These are phyloP conservation scores for Excoecaria agallocha DNA, from an alignment of 345 rosid genomes.

Conservation along the genomic window DNA sequence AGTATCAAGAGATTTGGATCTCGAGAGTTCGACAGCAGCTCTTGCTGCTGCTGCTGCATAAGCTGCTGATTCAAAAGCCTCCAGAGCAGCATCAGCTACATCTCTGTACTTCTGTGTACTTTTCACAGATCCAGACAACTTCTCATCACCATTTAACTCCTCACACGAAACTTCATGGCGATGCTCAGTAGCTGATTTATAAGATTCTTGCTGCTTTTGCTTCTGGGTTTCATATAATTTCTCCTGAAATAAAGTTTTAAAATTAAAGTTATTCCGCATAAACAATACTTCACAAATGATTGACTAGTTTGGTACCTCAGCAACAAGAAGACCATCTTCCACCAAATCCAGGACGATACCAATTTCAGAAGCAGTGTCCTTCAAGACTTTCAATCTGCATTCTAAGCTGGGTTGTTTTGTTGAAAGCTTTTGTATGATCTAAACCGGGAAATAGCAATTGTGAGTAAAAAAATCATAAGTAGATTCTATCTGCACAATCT, in stretches of 20 bases:
- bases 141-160: conserved; percentile 13
- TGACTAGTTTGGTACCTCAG: conserved; percentile 17
- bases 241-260: conserved; percentile 22
- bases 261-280: not conserved
- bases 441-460: not conserved
- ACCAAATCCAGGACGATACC: conserved; percentile 33
- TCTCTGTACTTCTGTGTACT: conserved; percentile 28
- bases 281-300: not conserved
- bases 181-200: not conserved
- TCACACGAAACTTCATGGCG: conserved; percentile 3
- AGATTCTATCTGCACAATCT: not conserved
- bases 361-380: conserved; percentile 37
- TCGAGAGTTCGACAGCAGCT: conserved; percentile 46
- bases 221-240: not conserved
- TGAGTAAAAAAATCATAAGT: not conserved
- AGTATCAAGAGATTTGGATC: conserved; percentile 22
- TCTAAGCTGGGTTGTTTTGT: conserved; percentile 33
- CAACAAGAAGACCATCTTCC: conserved; percentile 7
- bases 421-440: conserved; percentile 54
- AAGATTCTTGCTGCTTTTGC: conserved; percentile 17
- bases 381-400: conserved; percentile 34
- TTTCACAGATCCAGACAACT: conserved; percentile 23
- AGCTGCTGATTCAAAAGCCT: conserved; percentile 46
- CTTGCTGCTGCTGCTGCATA: conserved; percentile 53
- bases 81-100: conserved; percentile 40